phyloP scores from a whole-genome alignment of 306 rosid species.

The Cicer chorassanicum region DNA sequence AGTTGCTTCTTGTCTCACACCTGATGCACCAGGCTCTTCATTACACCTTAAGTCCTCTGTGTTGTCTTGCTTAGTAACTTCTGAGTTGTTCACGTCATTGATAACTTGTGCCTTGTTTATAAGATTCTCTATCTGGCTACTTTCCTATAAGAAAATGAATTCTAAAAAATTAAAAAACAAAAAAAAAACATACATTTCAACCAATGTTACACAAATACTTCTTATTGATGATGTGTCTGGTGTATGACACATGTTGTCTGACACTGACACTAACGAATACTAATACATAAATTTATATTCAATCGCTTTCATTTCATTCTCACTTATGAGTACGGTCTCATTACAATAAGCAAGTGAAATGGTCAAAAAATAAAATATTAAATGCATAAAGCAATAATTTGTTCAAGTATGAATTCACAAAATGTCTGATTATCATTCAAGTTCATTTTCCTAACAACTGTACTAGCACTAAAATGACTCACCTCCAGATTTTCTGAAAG shows the following conservation, averaged over 20 bases:
- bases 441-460: not conserved
- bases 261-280: no score
- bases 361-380: not conserved
- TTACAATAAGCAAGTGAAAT: not conserved
- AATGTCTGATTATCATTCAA: not conserved
- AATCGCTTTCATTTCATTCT: no score
- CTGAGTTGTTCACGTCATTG: slow-evolving; percentile 39
- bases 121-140: slow-evolving; percentile 39
- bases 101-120: slow-evolving; percentile 32
- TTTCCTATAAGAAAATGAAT: slow-evolving; percentile 47
- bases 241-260: no score
- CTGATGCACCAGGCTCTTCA: slow-evolving; percentile 44
- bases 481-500: slow-evolving; percentile 53
- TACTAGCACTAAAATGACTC: slow-evolving; percentile 35
- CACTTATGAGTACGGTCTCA: no score
- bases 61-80: slow-evolving; percentile 28
- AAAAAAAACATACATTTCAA: no score
- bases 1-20: slow-evolving; percentile 39
- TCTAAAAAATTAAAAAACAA: not conserved
- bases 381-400: not conserved
- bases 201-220: no score
- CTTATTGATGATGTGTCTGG: no score
- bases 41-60: slow-evolving; percentile 36
- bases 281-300: no score
- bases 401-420: slow-evolving; percentile 2